A percentile compares a stretch with the other conserved stretches of the same genome.
Evolutionary conservation across 1,284 basidiomycete genomes (phyloP).

Genomic region (Coniophora puteana): DNA sequence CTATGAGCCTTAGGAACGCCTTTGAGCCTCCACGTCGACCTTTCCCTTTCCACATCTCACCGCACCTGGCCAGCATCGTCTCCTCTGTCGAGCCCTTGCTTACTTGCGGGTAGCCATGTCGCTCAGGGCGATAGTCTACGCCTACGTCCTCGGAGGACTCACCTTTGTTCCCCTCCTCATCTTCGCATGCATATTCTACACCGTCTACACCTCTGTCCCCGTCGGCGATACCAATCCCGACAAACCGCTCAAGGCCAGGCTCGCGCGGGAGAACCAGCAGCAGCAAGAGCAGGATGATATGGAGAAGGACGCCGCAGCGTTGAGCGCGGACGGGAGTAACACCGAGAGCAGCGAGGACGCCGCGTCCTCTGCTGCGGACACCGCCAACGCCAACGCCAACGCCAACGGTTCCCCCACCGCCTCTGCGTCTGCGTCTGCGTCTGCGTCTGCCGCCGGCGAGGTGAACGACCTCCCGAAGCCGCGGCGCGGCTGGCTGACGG

Average conservation of each 20-base stretch:
- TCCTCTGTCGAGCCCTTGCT: not conserved
- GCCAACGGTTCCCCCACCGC: slow-evolving; percentile 11
- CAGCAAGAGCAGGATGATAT: slow-evolving; percentile 25
- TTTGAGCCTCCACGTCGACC: not conserved
- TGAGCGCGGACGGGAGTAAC: slow-evolving; percentile 11
- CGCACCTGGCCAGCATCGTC: not conserved
- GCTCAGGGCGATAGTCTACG: slow-evolving; percentile 66
- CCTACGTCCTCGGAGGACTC: slow-evolving; percentile 84
- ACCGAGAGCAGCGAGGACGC: slow-evolving; percentile 19
- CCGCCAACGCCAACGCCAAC: slow-evolving; percentile 17
- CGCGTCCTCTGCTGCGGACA: slow-evolving; percentile 14
- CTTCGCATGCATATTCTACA: slow-evolving; percentile 49
- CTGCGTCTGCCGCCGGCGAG: slow-evolving; percentile 26
- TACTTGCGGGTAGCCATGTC: slow-evolving; percentile 39
- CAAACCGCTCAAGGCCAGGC: slow-evolving; percentile 38
- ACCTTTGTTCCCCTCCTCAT: slow-evolving; percentile 80
- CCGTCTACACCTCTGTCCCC: slow-evolving; percentile 77
- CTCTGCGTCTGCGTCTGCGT: too few species aligned
- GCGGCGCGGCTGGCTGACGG: slow-evolving; percentile 82
- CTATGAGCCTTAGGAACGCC: not conserved
- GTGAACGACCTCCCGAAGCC: slow-evolving; percentile 58
- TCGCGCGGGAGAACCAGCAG: slow-evolving; percentile 17
- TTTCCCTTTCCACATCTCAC: not conserved
- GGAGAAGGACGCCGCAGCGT: slow-evolving; percentile 22
- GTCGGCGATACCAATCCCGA: slow-evolving; percentile 51